phyloP scores from a whole-genome alignment of 306 rosid species.

The Abrus precatorius region DNA sequence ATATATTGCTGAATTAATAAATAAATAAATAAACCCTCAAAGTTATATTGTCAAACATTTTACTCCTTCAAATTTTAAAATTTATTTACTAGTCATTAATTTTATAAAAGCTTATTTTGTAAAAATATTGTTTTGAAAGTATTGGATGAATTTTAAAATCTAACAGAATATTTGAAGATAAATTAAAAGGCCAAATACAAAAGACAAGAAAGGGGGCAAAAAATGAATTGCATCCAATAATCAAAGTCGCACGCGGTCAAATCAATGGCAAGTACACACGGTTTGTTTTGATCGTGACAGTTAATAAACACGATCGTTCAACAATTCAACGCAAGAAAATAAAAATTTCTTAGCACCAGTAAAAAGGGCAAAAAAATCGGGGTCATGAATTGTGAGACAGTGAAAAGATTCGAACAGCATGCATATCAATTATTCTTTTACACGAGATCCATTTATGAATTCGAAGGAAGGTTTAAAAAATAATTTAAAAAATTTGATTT shows the following conservation, averaged over 20 bases:
- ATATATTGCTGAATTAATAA: neutral
- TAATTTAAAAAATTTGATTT: no score
- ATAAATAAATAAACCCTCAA: neutral
- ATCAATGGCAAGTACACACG: conserved; percentile 20
- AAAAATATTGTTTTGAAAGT: no score
- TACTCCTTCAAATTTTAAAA: no score
- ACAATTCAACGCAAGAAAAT: neutral
- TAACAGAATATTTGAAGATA: no score
- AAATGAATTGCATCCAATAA: conserved; percentile 17
- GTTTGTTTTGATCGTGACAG: conserved; percentile 29
- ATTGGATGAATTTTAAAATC: no score
- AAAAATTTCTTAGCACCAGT: neutral
- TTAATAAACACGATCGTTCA: neutral
- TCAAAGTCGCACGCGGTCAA: conserved; percentile 13
- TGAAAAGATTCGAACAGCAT: neutral
- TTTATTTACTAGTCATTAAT: no score
- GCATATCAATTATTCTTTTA: neutral
- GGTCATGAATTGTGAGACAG: neutral
- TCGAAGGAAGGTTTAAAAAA: neutral
- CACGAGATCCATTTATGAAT: conserved; percentile 2
- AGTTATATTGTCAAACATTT: no score
- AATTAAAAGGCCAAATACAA: neutral
- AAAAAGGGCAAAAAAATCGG: neutral
- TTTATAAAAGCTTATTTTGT: no score
- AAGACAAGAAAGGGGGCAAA: neutral